Percentiles rank a stretch among this genome's conserved stretches.
Conservation (phyloP, 202 grass and related monocot species). For the Musa balbisiana region DNA sequence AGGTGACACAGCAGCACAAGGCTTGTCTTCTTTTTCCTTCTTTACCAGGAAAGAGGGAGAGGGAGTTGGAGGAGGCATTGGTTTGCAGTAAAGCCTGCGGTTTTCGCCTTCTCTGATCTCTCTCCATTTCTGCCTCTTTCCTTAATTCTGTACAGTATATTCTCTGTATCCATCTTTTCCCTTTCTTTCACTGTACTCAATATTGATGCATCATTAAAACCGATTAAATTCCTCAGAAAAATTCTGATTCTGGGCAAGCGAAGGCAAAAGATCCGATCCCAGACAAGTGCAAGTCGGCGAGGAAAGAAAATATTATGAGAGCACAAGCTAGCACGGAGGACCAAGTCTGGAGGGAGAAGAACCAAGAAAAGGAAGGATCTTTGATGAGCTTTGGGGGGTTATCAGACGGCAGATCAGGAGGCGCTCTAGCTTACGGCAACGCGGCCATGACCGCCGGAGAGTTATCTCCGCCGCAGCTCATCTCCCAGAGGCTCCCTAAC, state of each 20-base stretch:
- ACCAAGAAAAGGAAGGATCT: constrained; percentile 3
- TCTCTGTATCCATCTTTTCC: constrained; percentile 3
- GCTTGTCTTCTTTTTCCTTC: background rate
- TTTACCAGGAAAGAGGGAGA: background rate
- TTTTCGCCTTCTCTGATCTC: constrained; percentile 21
- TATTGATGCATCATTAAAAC: too few species aligned
- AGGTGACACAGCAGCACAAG: background rate
- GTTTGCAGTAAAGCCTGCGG: constrained; percentile 6
- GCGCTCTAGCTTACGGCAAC: constrained; percentile 52
- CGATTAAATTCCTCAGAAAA: too few species aligned
- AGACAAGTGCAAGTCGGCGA: background rate
- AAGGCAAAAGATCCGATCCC: background rate
- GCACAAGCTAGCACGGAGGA: constrained; percentile 16
- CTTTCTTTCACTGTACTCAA: background rate
- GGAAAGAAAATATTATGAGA: too few species aligned
- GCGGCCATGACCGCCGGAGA: constrained; percentile 21
- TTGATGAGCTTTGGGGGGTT: constrained; percentile 90
- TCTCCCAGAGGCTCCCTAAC: constrained; percentile 24
- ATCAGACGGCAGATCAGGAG: constrained; percentile 64
- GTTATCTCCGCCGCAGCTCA: constrained; percentile 27
- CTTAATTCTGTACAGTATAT: constrained; percentile 22
- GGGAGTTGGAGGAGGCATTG: background rate
- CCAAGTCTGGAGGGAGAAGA: constrained; percentile 22
- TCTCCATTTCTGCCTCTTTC: constrained; percentile 7
- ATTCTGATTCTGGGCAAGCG: too few species aligned